phyloP scores from a whole-genome alignment of 176 grass and related monocot species.

The Zizania latifolia region DNA sequence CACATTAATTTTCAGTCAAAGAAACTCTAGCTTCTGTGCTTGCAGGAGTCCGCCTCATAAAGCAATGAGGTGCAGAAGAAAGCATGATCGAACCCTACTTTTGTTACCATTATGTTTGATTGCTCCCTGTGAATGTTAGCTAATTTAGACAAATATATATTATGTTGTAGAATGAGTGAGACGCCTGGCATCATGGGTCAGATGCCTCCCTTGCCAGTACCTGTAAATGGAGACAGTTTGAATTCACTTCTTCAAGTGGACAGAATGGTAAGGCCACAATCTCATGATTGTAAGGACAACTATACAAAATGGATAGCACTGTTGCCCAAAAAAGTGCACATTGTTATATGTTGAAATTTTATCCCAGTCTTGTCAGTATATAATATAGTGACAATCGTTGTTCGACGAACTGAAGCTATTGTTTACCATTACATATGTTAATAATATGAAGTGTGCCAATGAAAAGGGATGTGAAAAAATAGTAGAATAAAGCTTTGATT shows the following conservation, averaged over 20 bases:
- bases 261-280: constrained; percentile 46
- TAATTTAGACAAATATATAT: constrained; percentile 7
- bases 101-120: not conserved
- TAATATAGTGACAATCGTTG: not conserved
- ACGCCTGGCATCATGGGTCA: constrained; percentile 53
- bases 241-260: constrained; percentile 51
- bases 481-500: not conserved
- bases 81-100: not conserved
- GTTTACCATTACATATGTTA: not conserved
- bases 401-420: not conserved
- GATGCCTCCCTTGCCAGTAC: constrained; percentile 58
- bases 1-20: not conserved
- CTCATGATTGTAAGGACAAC: not conserved
- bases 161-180: constrained; percentile 49
- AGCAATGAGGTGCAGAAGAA: not conserved
- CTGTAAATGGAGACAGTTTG: constrained; percentile 51
- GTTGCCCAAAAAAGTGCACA: not conserved
- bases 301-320: not conserved
- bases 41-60: not conserved
- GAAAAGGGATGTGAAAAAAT: not conserved
- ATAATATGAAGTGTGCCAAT: not conserved
- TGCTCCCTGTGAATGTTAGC: not conserved
- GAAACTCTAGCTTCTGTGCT: not conserved
- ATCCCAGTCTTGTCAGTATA: not conserved
- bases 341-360: not conserved